phyloP scores from a whole-genome alignment of 1,284 basidiomycete species.

The Athelia psychrophila region DNA sequence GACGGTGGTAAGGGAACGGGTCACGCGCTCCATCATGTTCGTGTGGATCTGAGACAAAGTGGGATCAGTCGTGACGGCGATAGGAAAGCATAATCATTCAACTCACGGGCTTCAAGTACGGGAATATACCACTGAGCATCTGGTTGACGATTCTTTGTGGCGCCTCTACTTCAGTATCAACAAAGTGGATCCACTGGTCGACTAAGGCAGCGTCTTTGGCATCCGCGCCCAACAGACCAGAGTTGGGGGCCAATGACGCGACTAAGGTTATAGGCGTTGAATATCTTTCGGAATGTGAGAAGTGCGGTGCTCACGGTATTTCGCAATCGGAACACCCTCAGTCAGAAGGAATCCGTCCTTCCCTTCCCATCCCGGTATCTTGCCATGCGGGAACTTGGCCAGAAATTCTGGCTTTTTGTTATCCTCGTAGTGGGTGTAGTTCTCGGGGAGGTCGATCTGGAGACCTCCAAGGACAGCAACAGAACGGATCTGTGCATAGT shows the following conservation, averaged over 20 bases:
- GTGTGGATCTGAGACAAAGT: conserved; percentile 50
- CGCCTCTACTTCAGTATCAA: conserved; percentile 52
- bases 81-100: not conserved
- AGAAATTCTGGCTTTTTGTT: conserved; percentile 81
- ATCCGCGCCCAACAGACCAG: conserved; percentile 57
- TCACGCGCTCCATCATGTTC: conserved; percentile 46
- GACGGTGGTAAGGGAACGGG: conserved; percentile 61
- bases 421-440: conserved; percentile 66
- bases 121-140: conserved; percentile 36
- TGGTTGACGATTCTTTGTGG: conserved; percentile 23
- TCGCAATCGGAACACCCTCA: conserved; percentile 82
- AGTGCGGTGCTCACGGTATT: conserved; percentile 75
- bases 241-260: conserved; percentile 66
- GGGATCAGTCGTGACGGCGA: conserved; percentile 13
- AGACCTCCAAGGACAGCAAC: conserved; percentile 72
- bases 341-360: conserved; percentile 79
- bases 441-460: conserved; percentile 55
- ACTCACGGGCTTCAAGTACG: conserved; percentile 56
- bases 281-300: conserved; percentile 22
- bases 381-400: conserved; percentile 79
- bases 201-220: conserved; percentile 57
- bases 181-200: conserved; percentile 67
- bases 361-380: conserved; percentile 82
- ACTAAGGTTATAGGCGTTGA: conserved; percentile 47
- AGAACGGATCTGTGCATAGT: conserved; percentile 56